Conservation (phyloP, 306 rosid genomes). For the Casuarina equisetifolia region DNA sequence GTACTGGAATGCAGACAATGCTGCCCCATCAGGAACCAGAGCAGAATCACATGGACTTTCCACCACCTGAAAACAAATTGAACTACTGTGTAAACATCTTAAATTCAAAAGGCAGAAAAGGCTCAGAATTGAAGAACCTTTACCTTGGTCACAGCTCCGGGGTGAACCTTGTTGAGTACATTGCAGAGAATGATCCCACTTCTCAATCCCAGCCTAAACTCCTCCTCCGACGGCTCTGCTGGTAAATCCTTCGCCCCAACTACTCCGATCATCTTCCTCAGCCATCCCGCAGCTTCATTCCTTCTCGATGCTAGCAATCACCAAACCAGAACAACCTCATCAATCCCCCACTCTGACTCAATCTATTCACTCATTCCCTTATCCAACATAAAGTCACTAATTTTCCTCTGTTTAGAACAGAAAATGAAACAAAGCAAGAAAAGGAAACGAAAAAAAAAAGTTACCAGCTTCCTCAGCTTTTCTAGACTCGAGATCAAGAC, state of each 20-base stretch:
- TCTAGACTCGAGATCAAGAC: constrained; percentile 77
- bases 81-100: neutral
- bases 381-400: neutral
- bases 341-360: neutral
- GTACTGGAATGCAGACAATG: constrained; percentile 88
- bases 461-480: constrained; percentile 91
- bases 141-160: constrained; percentile 88
- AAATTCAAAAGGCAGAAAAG: neutral
- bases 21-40: constrained; percentile 80
- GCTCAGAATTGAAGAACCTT: neutral
- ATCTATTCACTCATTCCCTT: neutral
- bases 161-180: constrained; percentile 77
- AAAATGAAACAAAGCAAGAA: neutral
- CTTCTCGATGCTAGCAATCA: constrained; percentile 71
- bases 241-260: constrained; percentile 97
- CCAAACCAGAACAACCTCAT: neutral
- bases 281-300: constrained; percentile 94
- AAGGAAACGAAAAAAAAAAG: neutral
- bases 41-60: constrained; percentile 88
- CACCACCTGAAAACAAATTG: constrained; percentile 61
- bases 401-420: too few species aligned
- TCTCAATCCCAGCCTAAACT: constrained; percentile 88
- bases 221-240: constrained; percentile 97
- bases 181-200: constrained; percentile 94
- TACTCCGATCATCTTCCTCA: constrained; percentile 89